Evolutionary conservation across 805 yeast species (phyloP), one percentile per base, ranked within the genome.

Genomic region (Cyberlindnera suaveolens): DNA sequence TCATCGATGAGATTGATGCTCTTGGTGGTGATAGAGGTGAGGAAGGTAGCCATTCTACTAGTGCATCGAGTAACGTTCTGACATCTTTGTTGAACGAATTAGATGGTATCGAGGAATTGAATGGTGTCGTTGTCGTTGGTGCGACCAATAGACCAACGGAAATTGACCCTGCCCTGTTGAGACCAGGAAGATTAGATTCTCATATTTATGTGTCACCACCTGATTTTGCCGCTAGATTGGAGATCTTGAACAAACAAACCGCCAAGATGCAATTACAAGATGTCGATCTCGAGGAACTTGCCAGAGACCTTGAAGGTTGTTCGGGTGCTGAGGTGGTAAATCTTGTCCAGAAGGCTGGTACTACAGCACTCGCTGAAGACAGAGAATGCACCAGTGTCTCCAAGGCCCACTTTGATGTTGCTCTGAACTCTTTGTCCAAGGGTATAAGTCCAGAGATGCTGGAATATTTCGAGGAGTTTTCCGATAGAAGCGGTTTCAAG

Each of bases 1-100:
- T 91, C 60, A 90, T 91, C 58, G 99, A 91, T 69, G 99, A 93
- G 63, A 89, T 93, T 40, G 99, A 93, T 65, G 98, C 99, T 0
- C 67, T 93, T 32, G 81, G 95, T 5, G 78, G 85, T 0, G 82
- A 84, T 42, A 71, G 99, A 53, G 85, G 80, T 17, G 71, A 72
- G 19, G 52, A 46, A 18, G 74, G 72, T 4, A 71, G 71, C 9
- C 68, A 74, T 3, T 66, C 80, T 0, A 81, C 88, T 0, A 74
- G 83, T 16, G 86, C 86, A 2, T 78, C 91, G 0, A 87, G 80
- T 48, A 84, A 95, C 54, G 97, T 93, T 1, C 67, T 93, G 46
- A 91, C 97, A 2, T 85, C 98, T 0, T 67, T 93, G 52, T 72
- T 93, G 54, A 93, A 91, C 57, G 99, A 93, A 63, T 85, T 93